Evolutionary conservation across 1,284 basidiomycete species (phyloP), one percentile per base, ranked within the genome.

Genomic region (Ceratobasidium sp.): DNA sequence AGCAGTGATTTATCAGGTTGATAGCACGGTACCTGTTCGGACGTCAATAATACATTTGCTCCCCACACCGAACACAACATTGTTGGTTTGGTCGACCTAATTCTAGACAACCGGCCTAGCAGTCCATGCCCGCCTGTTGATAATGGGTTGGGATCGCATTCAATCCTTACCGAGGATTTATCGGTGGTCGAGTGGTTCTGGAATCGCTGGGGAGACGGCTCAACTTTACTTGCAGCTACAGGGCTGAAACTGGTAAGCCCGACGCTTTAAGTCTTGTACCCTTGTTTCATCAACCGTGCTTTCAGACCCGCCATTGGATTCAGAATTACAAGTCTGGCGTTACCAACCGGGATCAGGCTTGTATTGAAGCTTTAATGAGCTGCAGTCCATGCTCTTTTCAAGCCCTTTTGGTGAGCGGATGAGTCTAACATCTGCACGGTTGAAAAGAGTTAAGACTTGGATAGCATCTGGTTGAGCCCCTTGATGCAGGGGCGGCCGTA

Each of bases 191-290:
- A 43, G 6, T 73, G 70, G 70, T 61, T 73, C 34, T 73, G 70
- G 70, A 51, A 51, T 29, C 70, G 70, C 22, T 73, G 70, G 70
- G 70, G 70, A 49, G 70, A 73, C 62, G 70, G 70, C 7, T 73
- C 70, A 8, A 73, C 70, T n/a, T 73, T 57, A n/a, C 37, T 62
- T 37, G 70, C 70, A 13, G 19, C 57, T 11, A 52, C 46, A 11
- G 70, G 56, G 25, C 56, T 73, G 44, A 57, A 44, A 19, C 70
- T 73, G 56, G 70, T 73, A 52, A 61, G 70, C 46, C 15, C 19
- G 43, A 52, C 4, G 17, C n/a, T 46, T 2, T 49, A 32, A 29
- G 13, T 22, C 17, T 62, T 5, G 52, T 19, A 32, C n/a, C 22
- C 8, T 2, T 22, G 34, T 57, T n/a, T 29, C 40, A 43, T 17